A percentile compares a stretch with the other conserved stretches of the same genome.
Conservation (phyloP, 495 filamentous ascomycete genomes). For the Paragyromitra xinjiangensis region DNA sequence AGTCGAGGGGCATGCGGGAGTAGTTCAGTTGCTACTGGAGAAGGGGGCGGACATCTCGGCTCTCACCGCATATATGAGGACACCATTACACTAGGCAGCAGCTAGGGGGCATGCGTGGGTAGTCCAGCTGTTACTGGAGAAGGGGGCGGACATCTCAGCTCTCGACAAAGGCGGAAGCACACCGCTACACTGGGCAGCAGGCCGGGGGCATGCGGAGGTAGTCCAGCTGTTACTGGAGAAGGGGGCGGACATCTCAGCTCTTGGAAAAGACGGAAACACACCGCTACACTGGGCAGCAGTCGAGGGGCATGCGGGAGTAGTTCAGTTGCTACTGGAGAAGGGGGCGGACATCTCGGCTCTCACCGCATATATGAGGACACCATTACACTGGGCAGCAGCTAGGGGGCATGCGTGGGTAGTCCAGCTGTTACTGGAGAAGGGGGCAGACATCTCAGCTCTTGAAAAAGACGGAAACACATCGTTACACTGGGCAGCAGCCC, state of each 20-base stretch:
- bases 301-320: background rate
- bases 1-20: background rate
- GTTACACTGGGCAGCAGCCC: background rate
- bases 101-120: background rate
- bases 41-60: background rate
- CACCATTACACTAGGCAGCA: background rate
- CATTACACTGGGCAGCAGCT: background rate
- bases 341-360: background rate
- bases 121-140: background rate
- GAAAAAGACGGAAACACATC: background rate
- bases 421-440: background rate
- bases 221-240: background rate
- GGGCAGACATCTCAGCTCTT: background rate
- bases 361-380: no score
- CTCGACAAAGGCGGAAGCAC: background rate
- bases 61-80: background rate
- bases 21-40: background rate
- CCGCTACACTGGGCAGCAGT: background rate
- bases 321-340: background rate
- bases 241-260: background rate
- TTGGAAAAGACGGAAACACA: background rate
- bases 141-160: background rate
- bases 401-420: background rate
- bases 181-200: background rate
- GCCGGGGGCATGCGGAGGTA: background rate